Evolutionary conservation across 2,329 filamentous ascomycete species (phyloP).

Genomic region (Shiraia sp.): DNA sequence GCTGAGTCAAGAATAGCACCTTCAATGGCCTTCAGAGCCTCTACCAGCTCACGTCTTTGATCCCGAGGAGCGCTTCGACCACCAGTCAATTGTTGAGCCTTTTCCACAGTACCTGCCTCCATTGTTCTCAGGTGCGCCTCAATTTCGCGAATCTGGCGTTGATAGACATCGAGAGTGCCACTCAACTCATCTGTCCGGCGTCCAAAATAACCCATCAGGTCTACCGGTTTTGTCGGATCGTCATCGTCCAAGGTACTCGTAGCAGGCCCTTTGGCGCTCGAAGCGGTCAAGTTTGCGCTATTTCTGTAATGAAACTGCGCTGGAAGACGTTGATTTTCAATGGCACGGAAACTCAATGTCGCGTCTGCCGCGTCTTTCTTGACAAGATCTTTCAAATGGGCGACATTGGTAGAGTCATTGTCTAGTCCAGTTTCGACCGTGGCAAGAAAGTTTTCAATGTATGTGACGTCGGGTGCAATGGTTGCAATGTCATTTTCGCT

Average conservation of each 20-base stretch:
- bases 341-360: conserved; percentile 71
- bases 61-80: conserved; percentile 40
- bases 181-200: conserved; percentile 47
- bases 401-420: conserved; percentile 65
- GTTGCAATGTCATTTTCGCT: conserved; percentile 67
- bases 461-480: conserved; percentile 67
- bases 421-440: conserved; percentile 66
- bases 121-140: conserved; percentile 55
- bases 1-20: conserved; percentile 54
- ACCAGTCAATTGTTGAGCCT: conserved; percentile 48
- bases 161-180: conserved; percentile 46
- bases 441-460: conserved; percentile 64
- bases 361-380: conserved; percentile 72
- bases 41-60: conserved; percentile 50
- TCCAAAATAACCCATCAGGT: conserved; percentile 53
- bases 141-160: conserved; percentile 51
- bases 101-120: conserved; percentile 49
- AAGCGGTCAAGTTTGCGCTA: conserved; percentile 44
- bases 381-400: conserved; percentile 59
- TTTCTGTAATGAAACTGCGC: conserved; percentile 61
- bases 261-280: conserved; percentile 30
- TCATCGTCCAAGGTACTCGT: conserved; percentile 43
- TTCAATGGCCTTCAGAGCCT: conserved; percentile 54
- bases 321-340: conserved; percentile 75
- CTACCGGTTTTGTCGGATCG: conserved; percentile 43